Base-by-base conservation (phyloP, 177 flowering plant genomes). In the Vitis hybrid region DNA sequence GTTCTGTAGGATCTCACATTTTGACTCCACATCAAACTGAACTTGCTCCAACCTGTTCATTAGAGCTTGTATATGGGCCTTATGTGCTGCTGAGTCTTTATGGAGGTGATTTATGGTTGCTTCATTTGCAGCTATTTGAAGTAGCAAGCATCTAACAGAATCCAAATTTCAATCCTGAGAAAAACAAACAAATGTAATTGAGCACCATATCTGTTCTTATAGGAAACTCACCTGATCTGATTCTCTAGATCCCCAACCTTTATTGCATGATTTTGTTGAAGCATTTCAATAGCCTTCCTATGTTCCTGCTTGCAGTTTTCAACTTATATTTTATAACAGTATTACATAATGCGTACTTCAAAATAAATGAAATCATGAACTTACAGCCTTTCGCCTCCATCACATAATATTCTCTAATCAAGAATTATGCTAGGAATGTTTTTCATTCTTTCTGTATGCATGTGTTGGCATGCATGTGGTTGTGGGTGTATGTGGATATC, bases 111-210 rank as follows among this genome's bases (percentile, higher is more conserved):
- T 65, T 32, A 82, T 81, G 14, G 80, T 79, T 68, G 76, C 85
- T 80, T 86, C 87, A 72, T 79, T 73, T 73, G 74, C 67, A 67
- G 74, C 73, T 62, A 79, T 81, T 61, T 87, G 88, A 70, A 65
- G 67, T 52, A 63, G 73, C 51, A 55, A 71, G 52, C 73, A 71
- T 67, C 91, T 86, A 63, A 24, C 17, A 74, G 17, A 17, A 56
- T 20, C 18, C 9, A 60, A 50, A 41, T 27, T 20, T 10, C 13
- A 69, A 17, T 41, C 60, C 13, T 61, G 11, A 57, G n/a, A 3
- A 57, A 57, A 18, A 48, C 0, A 69, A 52, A 51, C 10, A 64
- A 4, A 66, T 24, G 3, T 48, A 62, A 30, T 46, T 17, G 32
- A 74, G 49, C 49, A 56, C 11, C 15, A 1, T 32, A 55, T 18